Evolutionary conservation across 208 protist species (phyloP), one percentile per base, ranked within the genome.

Genomic region (Crithidia brevicula): DNA sequence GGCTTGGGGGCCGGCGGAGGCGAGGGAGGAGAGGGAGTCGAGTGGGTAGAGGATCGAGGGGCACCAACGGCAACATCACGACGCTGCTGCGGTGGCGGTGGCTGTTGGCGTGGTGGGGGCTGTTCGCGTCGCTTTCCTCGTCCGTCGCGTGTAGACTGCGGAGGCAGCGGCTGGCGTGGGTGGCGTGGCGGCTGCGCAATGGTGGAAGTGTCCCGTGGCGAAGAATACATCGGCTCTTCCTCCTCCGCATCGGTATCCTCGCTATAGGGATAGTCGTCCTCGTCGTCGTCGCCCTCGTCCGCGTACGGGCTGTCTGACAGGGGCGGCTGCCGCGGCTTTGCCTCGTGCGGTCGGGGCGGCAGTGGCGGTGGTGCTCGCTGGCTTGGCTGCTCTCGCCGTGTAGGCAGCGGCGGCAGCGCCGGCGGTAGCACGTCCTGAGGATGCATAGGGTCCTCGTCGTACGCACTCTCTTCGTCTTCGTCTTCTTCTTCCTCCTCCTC

Each of bases 371-470:
- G 57, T 51, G 42, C 40, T 3, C 13, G 36, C 2, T n/a, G 59
- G 16, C 2, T 45, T 34, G 16, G 33, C 33, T 43, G 45, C 59
- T 52, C 45, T 45, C 23, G 59, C 25, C 40, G 51, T 15, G 31
- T 23, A 4, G 62, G n/a, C 38, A 40, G 3, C 16, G 63, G 53
- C 3, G 31, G 53, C 45, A 53, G 31, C 25, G 36, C 28, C 46
- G 43, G 23, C 30, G 23, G 42, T 53, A 22, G 40, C 59, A 22
- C 9, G 9, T 68, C 79, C 31, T 72, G 59, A 11, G 72, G 83
- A 10, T 86, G 31, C 15, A 85, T 64, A 31, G 68, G 74, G 49
- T 57, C 72, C 25, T 79, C 63, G 22, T 61, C 67, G 50, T 63
- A 49, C 11, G n/a, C 25, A 4, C 4, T 3, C 18, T 77, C 66